Conservation (phyloP, 1,139 yeast species). For the Saccharomycopsis hybrid region DNA sequence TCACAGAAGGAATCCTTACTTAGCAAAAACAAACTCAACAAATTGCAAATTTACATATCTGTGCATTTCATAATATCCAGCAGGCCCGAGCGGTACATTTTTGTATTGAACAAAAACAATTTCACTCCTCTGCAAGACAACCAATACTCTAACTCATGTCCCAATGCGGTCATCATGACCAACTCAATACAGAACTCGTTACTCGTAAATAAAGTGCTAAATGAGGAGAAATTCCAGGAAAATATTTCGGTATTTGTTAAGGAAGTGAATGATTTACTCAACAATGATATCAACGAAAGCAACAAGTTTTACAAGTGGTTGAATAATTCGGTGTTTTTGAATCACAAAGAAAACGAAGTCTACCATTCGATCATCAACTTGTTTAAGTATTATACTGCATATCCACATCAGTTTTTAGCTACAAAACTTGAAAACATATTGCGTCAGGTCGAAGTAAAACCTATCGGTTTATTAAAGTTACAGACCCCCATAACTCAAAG, state of each 20-base stretch:
- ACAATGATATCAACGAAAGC: conserved; percentile 9
- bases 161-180: conserved; percentile 6
- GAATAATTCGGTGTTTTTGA: conserved; percentile 14
- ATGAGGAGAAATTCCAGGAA: not conserved
- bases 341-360: conserved; percentile 3
- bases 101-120: conserved; percentile 6
- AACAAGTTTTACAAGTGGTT: conserved; percentile 20
- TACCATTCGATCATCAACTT: conserved; percentile 11
- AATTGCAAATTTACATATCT: conserved; percentile 4
- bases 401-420: conserved; percentile 21
- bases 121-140: conserved; percentile 1
- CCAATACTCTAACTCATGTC: conserved; percentile 9
- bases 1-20: not conserved
- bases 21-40: conserved; percentile 5
- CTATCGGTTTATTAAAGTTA: too few species aligned
- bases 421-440: not conserved
- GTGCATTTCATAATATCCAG: conserved; percentile 6
- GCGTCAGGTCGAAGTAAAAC: not conserved
- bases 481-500: not conserved
- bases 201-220: conserved; percentile 3
- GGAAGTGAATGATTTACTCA: conserved; percentile 9
- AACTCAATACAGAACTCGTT: conserved; percentile 16
- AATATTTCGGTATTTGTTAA: conserved; percentile 4
- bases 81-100: conserved; percentile 9
- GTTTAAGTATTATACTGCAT: conserved; percentile 13